Percentiles rank a stretch among this genome's conserved stretches.
Evolutionary conservation across 164 flowering plant species (phyloP).

Genomic region (Sextonia rubra): DNA sequence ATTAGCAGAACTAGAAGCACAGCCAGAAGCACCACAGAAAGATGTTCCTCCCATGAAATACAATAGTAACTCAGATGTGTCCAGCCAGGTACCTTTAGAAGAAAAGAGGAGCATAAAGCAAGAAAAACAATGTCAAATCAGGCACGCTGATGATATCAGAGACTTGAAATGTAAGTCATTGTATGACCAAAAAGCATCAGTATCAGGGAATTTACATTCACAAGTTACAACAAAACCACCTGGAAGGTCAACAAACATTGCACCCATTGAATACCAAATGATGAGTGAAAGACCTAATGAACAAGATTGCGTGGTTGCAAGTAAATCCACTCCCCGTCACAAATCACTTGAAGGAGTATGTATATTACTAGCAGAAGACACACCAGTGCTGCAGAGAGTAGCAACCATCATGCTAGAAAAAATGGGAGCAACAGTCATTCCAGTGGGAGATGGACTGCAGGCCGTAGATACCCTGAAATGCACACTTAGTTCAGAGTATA

Average conservation of each 20-base stretch:
- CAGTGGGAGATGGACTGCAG: constrained; percentile 86
- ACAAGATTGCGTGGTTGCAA: constrained; percentile 7
- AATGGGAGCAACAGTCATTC: constrained; percentile 75
- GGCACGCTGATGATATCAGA: constrained; percentile 9
- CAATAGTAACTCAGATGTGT: constrained; percentile 33
- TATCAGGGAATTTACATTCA: neutral
- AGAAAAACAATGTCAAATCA: constrained; percentile 11
- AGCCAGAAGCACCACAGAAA: neutral
- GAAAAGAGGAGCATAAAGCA: constrained; percentile 15
- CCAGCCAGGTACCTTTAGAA: constrained; percentile 18
- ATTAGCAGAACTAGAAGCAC: neutral
- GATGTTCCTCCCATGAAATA: neutral
- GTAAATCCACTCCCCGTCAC: constrained; percentile 21
- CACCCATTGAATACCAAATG: constrained; percentile 12
- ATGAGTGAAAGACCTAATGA: neutral
- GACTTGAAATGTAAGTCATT: constrained; percentile 6
- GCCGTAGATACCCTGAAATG: constrained; percentile 77
- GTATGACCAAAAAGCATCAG: constrained; percentile 14
- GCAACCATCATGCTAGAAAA: constrained; percentile 94
- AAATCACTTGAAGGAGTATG: constrained; percentile 66
- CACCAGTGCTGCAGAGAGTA: constrained; percentile 84
- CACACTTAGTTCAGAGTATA: constrained; percentile 25
- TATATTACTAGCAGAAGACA: constrained; percentile 94
- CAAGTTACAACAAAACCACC: neutral
- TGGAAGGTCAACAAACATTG: neutral